These are phyloP conservation scores for Mortierella sp. DNA, from an alignment of 371 early-diverging fungal genomes.

Conservation along the genomic window DNA sequence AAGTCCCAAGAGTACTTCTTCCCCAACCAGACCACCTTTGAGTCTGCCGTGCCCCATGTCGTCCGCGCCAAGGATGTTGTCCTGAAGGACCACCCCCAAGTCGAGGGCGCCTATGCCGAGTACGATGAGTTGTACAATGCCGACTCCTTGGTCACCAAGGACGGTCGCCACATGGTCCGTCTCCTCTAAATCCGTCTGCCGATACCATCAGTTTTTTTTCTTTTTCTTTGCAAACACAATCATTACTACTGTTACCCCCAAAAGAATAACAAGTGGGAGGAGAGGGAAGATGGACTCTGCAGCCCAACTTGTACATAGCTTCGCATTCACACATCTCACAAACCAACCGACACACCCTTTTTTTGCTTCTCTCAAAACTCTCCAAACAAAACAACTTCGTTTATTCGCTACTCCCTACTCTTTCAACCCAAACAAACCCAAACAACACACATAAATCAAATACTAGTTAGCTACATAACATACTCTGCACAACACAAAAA, in stretches of 20 bases:
- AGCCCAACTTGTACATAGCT: constrained; percentile 13
- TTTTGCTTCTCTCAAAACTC: not conserved
- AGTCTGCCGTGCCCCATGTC: constrained; percentile 30
- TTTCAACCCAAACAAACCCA: not conserved
- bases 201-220: not conserved
- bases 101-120: constrained; percentile 34
- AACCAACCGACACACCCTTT: not conserved
- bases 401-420: constrained; percentile 15
- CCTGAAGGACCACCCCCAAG: constrained; percentile 41
- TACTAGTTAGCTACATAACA: not conserved
- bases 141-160: constrained; percentile 41
- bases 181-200: constrained; percentile 23
- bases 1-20: constrained; percentile 44
- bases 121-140: constrained; percentile 43
- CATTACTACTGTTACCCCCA: not conserved
- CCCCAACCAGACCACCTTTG: constrained; percentile 36
- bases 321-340: not conserved
- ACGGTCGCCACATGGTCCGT: constrained; percentile 50
- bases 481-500: not conserved
- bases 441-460: not conserved
- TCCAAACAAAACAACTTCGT: not conserved
- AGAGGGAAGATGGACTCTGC: not conserved
- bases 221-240: not conserved
- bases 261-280: constrained; percentile 12
- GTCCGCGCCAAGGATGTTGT: constrained; percentile 29